Evolutionary conservation across 2,329 filamentous ascomycete genomes (phyloP), one percentile per base, ranked within the genome.

Genomic region (Pestalotiopsis sp.): DNA sequence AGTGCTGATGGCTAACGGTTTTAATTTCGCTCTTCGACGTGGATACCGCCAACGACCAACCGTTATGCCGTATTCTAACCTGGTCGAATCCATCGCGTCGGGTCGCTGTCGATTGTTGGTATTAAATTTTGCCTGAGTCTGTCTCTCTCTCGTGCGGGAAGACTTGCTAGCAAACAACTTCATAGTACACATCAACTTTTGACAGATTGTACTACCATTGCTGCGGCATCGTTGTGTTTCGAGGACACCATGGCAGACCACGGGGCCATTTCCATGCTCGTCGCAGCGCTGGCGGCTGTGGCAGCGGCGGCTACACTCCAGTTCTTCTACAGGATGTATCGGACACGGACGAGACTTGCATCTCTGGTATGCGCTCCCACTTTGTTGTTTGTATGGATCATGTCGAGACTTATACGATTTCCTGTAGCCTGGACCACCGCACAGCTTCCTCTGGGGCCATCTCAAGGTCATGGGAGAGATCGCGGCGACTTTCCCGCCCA

Each of bases 401-500:
- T 41, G 14, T 41, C 11, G 27, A 17, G 6, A n/a, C 36, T 63
- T 11, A 31, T 12, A 63, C 25, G 9, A 63, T 52, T 17, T 23
- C 41, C 25, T n/a, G 36, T 27, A 66, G 70, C 70, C 66, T 5
- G 68, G 66, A 64, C 70, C 70, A 31, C 70, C 70, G 13, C 70
- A 71, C 27, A 68, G 66, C 59, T 68, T 68, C 36, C 36, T 71
- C 25, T 69, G 70, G 68, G 70, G 70, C 23, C 70, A 71, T 45
- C 66, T 71, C 45, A 70, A 68, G 59, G 59, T 70, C n/a, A 68
- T 71, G 70, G 56, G 68, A 17, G 68, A 71, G 36, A 65, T 70
- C 20, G 66, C 70, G 20, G 59, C 59, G 38, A 25, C 68, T 6
- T 63, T 76, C 5, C 76, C 75, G 12, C 69, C 69, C 13, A 72